phyloP scores from a whole-genome alignment of 2,329 filamentous ascomycete species.

The Rhytidhysteron rufulum region DNA sequence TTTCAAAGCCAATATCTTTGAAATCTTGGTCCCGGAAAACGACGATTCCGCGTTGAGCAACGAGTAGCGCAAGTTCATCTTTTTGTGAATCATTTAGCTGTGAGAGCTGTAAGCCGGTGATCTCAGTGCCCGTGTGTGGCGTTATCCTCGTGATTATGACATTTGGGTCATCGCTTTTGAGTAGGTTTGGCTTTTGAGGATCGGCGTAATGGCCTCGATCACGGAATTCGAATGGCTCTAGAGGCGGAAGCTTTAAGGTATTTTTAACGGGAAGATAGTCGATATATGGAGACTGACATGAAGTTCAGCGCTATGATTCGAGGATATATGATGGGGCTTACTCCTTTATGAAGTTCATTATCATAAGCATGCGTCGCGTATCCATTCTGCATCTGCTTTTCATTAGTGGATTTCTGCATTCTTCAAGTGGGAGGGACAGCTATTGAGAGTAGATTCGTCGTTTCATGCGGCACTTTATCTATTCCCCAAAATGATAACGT shows the following conservation, averaged over 20 bases:
- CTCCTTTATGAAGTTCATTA: constrained; percentile 16
- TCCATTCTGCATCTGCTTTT: constrained; percentile 15
- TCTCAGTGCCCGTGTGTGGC: constrained; percentile 29
- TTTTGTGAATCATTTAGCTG: constrained; percentile 45
- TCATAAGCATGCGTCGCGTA: constrained; percentile 17
- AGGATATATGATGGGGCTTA: constrained; percentile 1
- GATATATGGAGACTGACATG: constrained; percentile 31
- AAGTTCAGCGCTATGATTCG: neutral
- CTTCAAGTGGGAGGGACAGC: neutral
- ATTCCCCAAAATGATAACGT: too few relatives aligned
- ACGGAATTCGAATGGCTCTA: constrained; percentile 38
- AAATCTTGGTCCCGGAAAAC: constrained; percentile 52
- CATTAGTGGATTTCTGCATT: constrained; percentile 9
- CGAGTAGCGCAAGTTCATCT: constrained; percentile 46
- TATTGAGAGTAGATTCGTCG: neutral
- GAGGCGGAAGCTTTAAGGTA: constrained; percentile 35
- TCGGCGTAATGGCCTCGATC: constrained; percentile 42
- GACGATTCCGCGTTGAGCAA: constrained; percentile 43
- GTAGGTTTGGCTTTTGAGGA: constrained; percentile 40
- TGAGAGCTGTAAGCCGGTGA: constrained; percentile 45
- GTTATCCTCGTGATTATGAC: constrained; percentile 18
- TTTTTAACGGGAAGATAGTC: constrained; percentile 36
- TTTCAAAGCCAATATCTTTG: constrained; percentile 41
- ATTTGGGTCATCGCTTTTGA: constrained; percentile 25
- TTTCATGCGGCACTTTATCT: neutral